phyloP scores from a whole-genome alignment of 2,329 filamentous ascomycete species.

The Myriosclerotinia scirpicola region DNA sequence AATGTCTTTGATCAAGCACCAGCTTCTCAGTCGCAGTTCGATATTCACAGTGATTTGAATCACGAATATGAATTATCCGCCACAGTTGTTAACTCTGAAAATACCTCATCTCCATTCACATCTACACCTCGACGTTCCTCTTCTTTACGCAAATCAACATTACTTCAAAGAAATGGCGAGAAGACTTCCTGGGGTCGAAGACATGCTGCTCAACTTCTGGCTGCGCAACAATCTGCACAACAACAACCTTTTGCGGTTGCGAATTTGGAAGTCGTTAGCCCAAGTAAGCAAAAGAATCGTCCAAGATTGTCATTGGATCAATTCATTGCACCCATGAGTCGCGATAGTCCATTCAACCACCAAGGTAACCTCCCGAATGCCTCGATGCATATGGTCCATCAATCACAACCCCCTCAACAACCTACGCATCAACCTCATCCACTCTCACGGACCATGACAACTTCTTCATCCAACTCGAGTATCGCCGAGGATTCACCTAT shows the following conservation, averaged over 20 bases:
- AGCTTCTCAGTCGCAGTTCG: constrained; percentile 48
- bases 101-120: constrained; percentile 40
- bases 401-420: constrained; percentile 28
- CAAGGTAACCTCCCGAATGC: constrained; percentile 54
- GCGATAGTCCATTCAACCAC: constrained; percentile 64
- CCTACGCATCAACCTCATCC: constrained; percentile 67
- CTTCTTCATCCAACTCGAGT: constrained; percentile 81
- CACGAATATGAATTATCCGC: constrained; percentile 56
- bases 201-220: constrained; percentile 51
- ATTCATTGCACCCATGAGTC: constrained; percentile 63
- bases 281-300: constrained; percentile 58
- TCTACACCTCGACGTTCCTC: constrained; percentile 68
- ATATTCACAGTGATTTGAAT: constrained; percentile 52
- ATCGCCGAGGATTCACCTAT: constrained; percentile 71
- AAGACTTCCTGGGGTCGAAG: constrained; percentile 63
- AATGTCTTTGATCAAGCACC: constrained; percentile 71
- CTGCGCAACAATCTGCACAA: constrained; percentile 39
- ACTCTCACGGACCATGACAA: constrained; percentile 80
- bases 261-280: constrained; percentile 53
- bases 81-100: constrained; percentile 34
- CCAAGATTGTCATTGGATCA: constrained; percentile 79
- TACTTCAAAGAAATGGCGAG: constrained; percentile 78
- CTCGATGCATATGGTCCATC: constrained; percentile 52
- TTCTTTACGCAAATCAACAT: constrained; percentile 79
- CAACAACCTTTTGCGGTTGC: constrained; percentile 24